These are phyloP conservation scores for Starmera caribaea DNA, from an alignment of 805 yeast species.

Conservation along the genomic window DNA sequence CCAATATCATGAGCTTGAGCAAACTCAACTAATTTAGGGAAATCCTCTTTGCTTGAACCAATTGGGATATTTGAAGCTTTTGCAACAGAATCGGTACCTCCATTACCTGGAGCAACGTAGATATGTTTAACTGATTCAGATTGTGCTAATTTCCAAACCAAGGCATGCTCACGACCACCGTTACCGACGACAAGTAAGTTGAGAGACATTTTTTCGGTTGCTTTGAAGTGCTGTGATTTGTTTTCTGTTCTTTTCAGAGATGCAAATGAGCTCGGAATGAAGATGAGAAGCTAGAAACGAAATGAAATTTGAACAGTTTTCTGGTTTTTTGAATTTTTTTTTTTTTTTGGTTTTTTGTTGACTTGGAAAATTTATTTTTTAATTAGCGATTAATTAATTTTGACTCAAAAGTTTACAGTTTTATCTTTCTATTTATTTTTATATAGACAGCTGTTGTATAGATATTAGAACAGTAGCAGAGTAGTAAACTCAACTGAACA, in stretches of 20 bases:
- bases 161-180: slow-evolving; percentile 99
- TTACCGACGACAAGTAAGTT: slow-evolving; percentile 85
- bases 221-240: too few species aligned
- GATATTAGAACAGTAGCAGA: neutral
- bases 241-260: too few species aligned
- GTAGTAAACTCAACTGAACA: slow-evolving; percentile 24
- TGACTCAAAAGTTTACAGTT: too few species aligned
- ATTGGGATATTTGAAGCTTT: slow-evolving; percentile 63
- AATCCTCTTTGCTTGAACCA: slow-evolving; percentile 60
- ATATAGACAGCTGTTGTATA: too few species aligned
- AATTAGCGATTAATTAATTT: too few species aligned
- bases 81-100: slow-evolving; percentile 61
- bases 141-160: slow-evolving; percentile 83
- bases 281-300: too few species aligned
- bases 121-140: slow-evolving; percentile 63
- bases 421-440: too few species aligned
- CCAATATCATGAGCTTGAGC: slow-evolving; percentile 58
- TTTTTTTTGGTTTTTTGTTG: too few species aligned
- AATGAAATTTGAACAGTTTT: too few species aligned
- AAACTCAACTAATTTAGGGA: slow-evolving; percentile 59
- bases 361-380: too few species aligned
- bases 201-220: slow-evolving; percentile 19
- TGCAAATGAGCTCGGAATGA: too few species aligned
- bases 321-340: too few species aligned
- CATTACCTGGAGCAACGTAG: slow-evolving; percentile 95